Conservation (phyloP, 352 stramenopile species). For the Pythium plurisporium region DNA sequence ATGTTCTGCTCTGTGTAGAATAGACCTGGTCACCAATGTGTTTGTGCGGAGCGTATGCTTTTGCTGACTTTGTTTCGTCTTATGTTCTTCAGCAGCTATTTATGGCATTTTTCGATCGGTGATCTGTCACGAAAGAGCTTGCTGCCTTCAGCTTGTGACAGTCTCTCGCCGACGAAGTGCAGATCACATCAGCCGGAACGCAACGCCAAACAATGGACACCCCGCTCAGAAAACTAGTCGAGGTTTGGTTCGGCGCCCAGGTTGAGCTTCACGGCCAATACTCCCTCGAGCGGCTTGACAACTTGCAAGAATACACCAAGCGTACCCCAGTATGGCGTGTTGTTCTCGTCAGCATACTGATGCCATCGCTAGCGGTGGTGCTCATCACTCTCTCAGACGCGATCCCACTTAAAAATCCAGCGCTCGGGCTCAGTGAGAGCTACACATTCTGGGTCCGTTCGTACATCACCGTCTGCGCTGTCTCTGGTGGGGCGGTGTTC, state of each 20-base stretch:
- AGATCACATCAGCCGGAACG: no score
- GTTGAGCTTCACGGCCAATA: conserved; percentile 3
- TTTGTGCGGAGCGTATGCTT: no score
- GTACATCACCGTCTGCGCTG: neutral
- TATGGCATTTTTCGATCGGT: no score
- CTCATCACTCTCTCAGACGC: neutral
- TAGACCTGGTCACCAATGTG: no score
- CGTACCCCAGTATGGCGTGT: neutral
- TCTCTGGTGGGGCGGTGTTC: neutral
- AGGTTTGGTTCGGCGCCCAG: neutral
- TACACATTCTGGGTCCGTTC: neutral
- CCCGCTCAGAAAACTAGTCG: no score
- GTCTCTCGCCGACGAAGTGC: no score
- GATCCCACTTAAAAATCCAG: neutral
- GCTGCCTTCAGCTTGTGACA: no score
- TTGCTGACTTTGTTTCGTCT: no score
- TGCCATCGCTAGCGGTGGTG: neutral
- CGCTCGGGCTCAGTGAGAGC: neutral
- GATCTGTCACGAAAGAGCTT: no score
- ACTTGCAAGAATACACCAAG: neutral
- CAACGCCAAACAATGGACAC: no score
- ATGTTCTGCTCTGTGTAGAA: no score
- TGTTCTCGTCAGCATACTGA: neutral
- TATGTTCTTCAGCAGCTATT: no score
- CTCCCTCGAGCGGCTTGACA: neutral